phyloP scores from a whole-genome alignment of 352 stramenopile genomes.

The Phytopythium litorale region DNA sequence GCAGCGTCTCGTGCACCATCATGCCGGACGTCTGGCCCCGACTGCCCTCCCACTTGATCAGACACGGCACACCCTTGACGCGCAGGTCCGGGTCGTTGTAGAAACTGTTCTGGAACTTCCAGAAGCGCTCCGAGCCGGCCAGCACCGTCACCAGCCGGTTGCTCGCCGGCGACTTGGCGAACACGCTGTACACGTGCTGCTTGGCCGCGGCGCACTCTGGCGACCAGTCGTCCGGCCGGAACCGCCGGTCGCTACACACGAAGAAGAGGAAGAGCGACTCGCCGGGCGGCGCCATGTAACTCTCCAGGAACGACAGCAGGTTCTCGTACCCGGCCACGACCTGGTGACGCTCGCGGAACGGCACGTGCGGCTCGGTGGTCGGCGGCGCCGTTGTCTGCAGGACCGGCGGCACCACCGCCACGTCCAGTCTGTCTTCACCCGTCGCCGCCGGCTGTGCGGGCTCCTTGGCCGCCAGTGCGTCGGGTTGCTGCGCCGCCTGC shows the following conservation, averaged over 20 bases:
- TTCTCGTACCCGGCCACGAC: conserved; percentile 43
- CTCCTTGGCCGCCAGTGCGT: neutral
- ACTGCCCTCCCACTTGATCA: conserved; percentile 38
- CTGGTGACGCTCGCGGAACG: conserved; percentile 35
- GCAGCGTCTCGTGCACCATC: conserved; percentile 29
- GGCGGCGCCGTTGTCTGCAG: neutral
- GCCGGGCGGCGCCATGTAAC: conserved; percentile 28
- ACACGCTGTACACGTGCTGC: conserved; percentile 53
- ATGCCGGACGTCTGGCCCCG: conserved; percentile 32
- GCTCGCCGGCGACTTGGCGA: conserved; percentile 40
- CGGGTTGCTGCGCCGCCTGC: neutral
- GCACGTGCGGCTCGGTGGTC: neutral
- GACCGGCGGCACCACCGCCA: neutral
- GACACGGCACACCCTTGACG: conserved; percentile 32
- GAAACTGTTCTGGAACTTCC: conserved; percentile 41
- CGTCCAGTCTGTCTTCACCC: neutral
- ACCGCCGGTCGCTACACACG: conserved; percentile 58
- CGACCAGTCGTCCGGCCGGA: conserved; percentile 50
- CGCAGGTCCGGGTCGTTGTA: conserved; percentile 35
- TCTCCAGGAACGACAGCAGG: conserved; percentile 46
- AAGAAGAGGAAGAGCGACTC: conserved; percentile 68
- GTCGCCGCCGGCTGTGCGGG: neutral
- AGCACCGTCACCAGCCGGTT: conserved; percentile 62
- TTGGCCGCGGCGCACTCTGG: conserved; percentile 37
- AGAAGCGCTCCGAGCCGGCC: conserved; percentile 40